A percentile compares a stretch with the other conserved stretches of the same genome.
Conservation (phyloP, 2,329 filamentous ascomycete genomes). For the Diplodia scrobiculata region DNA sequence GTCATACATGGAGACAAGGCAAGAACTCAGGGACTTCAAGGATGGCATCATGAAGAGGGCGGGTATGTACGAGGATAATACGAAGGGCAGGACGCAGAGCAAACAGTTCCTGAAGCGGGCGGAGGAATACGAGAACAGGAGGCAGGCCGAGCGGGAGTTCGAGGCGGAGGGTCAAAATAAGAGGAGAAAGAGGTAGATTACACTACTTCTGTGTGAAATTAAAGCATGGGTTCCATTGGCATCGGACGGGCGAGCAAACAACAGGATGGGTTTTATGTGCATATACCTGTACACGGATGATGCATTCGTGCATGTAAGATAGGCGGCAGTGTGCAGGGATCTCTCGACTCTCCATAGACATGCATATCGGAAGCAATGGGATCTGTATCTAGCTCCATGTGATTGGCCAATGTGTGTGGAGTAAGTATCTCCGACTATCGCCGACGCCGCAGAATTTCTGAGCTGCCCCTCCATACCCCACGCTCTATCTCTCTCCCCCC, state of each 20-base stretch:
- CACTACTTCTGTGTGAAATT: not conserved
- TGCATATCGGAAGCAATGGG: not conserved
- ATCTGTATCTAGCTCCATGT: not conserved
- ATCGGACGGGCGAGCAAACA: not conserved
- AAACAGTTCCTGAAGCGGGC: constrained; percentile 24
- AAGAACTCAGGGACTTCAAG: constrained; percentile 13
- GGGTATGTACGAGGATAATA: constrained; percentile 5
- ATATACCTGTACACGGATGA: not conserved
- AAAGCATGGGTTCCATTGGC: no score
- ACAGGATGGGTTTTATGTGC: not conserved
- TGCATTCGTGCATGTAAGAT: constrained; percentile 10
- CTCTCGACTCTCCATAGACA: not conserved
- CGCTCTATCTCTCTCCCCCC: constrained; percentile 4
- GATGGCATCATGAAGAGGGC: constrained; percentile 27
- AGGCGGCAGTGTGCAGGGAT: not conserved
- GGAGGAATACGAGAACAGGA: constrained; percentile 29
- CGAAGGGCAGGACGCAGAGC: constrained; percentile 10
- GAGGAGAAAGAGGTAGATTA: not conserved
- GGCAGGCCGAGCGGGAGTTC: constrained; percentile 13
- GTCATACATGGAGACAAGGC: constrained; percentile 2
- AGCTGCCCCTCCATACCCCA: constrained; percentile 13
- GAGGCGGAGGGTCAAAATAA: not conserved
- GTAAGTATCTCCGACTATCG: constrained; percentile 7
- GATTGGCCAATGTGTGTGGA: constrained; percentile 7
- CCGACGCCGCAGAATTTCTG: constrained; percentile 13